These are phyloP conservation scores for Globisporangium acanthophoron DNA, from an alignment of 352 stramenopile genomes.

Conservation along the genomic window DNA sequence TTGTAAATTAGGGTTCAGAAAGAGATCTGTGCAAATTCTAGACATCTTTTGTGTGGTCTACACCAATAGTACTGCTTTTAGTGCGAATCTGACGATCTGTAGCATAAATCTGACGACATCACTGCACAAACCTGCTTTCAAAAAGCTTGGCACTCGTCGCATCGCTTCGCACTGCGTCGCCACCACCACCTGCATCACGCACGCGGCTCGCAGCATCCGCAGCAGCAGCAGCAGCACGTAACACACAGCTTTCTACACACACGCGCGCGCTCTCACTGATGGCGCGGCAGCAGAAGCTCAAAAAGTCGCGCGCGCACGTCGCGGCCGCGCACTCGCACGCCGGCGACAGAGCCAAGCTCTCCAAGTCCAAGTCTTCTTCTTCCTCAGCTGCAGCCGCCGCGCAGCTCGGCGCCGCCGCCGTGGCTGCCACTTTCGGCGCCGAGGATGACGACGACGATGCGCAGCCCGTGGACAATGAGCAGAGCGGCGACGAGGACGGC, in stretches of 20 bases:
- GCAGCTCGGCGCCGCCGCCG: slow-evolving; percentile 39
- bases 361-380: neutral
- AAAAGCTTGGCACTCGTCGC: too few species aligned
- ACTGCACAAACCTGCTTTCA: too few species aligned
- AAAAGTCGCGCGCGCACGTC: slow-evolving; percentile 52
- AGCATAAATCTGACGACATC: too few species aligned
- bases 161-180: too few species aligned
- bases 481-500: slow-evolving; percentile 24
- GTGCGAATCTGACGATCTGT: too few species aligned
- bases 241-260: neutral
- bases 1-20: too few species aligned
- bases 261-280: slow-evolving; percentile 15
- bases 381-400: slow-evolving; percentile 5
- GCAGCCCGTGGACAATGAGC: slow-evolving; percentile 25
- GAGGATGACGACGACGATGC: slow-evolving; percentile 27
- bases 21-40: too few species aligned
- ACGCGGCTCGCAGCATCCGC: too few species aligned
- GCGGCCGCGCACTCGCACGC: slow-evolving; percentile 40
- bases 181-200: too few species aligned
- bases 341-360: neutral
- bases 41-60: too few species aligned
- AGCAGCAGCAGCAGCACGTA: too few species aligned
- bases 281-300: slow-evolving; percentile 41
- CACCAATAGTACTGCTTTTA: too few species aligned
- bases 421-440: slow-evolving; percentile 55